phyloP scores from a whole-genome alignment of 2,329 filamentous ascomycete genomes.

The Cercospora beticola region DNA sequence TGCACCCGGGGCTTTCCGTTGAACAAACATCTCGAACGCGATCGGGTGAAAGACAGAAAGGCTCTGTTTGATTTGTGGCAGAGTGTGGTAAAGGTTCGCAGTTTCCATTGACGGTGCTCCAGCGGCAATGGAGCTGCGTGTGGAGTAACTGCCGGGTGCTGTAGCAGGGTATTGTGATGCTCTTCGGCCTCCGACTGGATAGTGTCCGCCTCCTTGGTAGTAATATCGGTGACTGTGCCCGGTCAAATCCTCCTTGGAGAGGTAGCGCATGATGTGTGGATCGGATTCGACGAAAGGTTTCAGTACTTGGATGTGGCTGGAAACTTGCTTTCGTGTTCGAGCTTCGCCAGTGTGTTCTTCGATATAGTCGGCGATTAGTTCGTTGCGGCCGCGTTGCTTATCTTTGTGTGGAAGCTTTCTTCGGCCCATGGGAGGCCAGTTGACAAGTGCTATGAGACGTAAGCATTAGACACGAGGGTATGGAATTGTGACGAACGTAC shows the following conservation, averaged over 20 bases:
- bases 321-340: conserved; percentile 60
- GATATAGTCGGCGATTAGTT: conserved; percentile 61
- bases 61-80: conserved; percentile 24
- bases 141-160: conserved; percentile 6
- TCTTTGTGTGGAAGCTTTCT: conserved; percentile 50
- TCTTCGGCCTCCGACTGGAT: conserved; percentile 16
- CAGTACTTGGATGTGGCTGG: conserved; percentile 63
- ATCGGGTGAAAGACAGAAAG: conserved; percentile 33
- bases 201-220: conserved; percentile 8
- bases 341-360: conserved; percentile 54
- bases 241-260: conserved; percentile 41
- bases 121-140: neutral
- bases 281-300: conserved; percentile 56
- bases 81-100: conserved; percentile 5
- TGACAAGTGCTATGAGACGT: conserved; percentile 46
- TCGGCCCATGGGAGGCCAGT: conserved; percentile 59
- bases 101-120: neutral
- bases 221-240: conserved; percentile 14
- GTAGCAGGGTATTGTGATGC: conserved; percentile 28
- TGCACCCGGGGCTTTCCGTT: conserved; percentile 29
- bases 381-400: conserved; percentile 60
- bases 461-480: too few species aligned
- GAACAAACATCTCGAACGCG: conserved; percentile 46
- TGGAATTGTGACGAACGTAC: conserved; percentile 36
- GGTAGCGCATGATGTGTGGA: conserved; percentile 48